Evolutionary conservation across 1,284 basidiomycete genomes (phyloP), one percentile per base, ranked within the genome.

Genomic region (Puccinia horiana): DNA sequence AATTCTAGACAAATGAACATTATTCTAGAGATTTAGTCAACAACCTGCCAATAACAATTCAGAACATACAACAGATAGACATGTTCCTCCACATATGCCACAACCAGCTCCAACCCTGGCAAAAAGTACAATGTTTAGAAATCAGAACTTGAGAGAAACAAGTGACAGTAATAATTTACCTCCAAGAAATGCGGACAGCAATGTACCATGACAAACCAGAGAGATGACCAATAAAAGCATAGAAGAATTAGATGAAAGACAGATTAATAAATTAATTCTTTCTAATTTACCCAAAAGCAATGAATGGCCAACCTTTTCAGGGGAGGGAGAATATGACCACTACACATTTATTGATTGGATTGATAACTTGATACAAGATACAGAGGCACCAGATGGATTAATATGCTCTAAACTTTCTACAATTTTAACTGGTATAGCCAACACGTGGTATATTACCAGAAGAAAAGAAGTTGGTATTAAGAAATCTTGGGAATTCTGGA

Each of bases 281-380:
- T 23, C 35, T 1, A n/a, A 3, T 2, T 26, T 42, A n/a, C 63
- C 63, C 11, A 42, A 67, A 12, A 40, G 2, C 2, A n/a, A 20
- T 6, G 23, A 40, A n/a, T 40, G 35, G 35, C 37, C 37, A 18
- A 67, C 18, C 2, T 67, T 42, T 20, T 67, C 63, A 9, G 37
- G 37, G 42, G 23, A n/a, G 18, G 37, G 63, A 67, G 37, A 67
- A 67, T 63, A 63, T 63, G 35, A 63, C 61, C 61, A 63, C 18
- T 63, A 6, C n/a, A 63, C n/a, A 6, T 67, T 67, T 18, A 67
- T 67, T 23, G 40, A 67, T 12, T 67, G 63, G 63, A 67, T 67
- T 5, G 63, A 67, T 14, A 67, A 67, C 14, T n/a, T 67, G 35
- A 40, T 42, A 42, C 9, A 42, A n/a, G 63, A 67, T 67, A 67